Conservation (phyloP, 345 rosid species). For the Populus ilicifolia region DNA sequence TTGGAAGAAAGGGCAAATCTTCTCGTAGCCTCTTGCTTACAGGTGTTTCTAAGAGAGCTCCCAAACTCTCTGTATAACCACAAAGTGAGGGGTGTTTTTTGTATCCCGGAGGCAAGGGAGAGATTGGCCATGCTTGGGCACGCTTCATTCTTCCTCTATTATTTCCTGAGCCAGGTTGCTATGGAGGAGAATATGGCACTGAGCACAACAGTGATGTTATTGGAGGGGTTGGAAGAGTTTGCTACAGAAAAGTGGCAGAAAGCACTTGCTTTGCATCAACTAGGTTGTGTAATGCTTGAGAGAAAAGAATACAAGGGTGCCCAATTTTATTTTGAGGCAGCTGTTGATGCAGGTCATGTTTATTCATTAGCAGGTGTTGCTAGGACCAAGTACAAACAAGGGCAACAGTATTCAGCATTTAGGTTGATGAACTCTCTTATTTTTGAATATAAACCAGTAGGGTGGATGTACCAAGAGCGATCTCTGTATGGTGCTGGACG, state of each 20-base stretch:
- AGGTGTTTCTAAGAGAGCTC: slow-evolving; percentile 67
- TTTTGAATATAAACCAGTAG: slow-evolving; percentile 53
- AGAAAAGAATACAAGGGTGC: slow-evolving; percentile 61
- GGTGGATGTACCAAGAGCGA: slow-evolving; percentile 98
- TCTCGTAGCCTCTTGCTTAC: slow-evolving; percentile 86
- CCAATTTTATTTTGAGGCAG: slow-evolving; percentile 56
- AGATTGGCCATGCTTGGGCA: slow-evolving; percentile 52
- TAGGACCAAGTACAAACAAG: slow-evolving; percentile 72
- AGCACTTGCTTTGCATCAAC: slow-evolving; percentile 70
- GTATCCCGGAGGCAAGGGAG: slow-evolving; percentile 55
- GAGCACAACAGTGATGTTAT: slow-evolving; percentile 42
- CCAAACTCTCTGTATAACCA: slow-evolving; percentile 50
- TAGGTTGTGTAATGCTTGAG: slow-evolving; percentile 68
- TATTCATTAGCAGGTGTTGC: slow-evolving; percentile 83
- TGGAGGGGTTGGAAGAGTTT: slow-evolving; percentile 64
- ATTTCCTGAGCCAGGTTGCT: slow-evolving; percentile 76
- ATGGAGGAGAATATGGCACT: slow-evolving; percentile 57
- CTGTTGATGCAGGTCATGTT: slow-evolving; percentile 68
- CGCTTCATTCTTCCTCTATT: slow-evolving; percentile 71
- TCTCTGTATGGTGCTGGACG: slow-evolving; percentile 57
- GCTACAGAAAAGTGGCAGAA: slow-evolving; percentile 67
- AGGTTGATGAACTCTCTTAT: slow-evolving; percentile 61
- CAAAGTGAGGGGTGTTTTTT: slow-evolving; percentile 53
- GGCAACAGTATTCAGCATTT: slow-evolving; percentile 61
- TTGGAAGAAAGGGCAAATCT: slow-evolving; percentile 64